Evolutionary conservation across 176 grass and related monocot genomes (phyloP), one percentile per base, ranked within the genome.

Genomic region (Musa beccarii): DNA sequence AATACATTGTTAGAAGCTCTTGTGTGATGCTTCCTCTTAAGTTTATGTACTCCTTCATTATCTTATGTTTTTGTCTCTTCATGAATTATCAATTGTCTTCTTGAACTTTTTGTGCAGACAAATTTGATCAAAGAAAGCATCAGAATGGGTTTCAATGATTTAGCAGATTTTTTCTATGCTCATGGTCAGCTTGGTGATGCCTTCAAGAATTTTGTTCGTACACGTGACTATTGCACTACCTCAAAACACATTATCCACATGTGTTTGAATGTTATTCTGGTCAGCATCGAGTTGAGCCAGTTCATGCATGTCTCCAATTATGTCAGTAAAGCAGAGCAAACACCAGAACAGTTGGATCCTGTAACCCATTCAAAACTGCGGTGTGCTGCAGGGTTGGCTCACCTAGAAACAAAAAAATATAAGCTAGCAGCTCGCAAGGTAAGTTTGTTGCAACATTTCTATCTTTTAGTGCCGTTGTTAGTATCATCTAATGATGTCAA

Each of bases 41-140:
- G 34, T 43, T 43, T 4, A 43, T 43, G 34, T 43, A 43, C 34
- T 43, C 5, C 34, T 43, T 43, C 34, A 43, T 43, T 43, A 43
- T 66, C 10, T 68, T 68, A 16, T 68, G 10, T 15, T 8, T 68
- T 1, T 7, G 3, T 68, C 34, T 49, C 13, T 29, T 29, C 0
- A 11, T 9, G 2, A 15, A 6, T 49, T 43, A 1, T 43, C 9
- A 69, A 8, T 14, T 16, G 16, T 43, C 49, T 43, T 17, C 34
- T 1, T 69, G 66, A 11, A 43, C 34, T 43, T 43, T 43, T 43
- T 43, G 34, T 89, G 75, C 87, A 96, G 93, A 92, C 93, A 5
- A 90, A 96, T 72, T 69, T 92, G 34, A 96, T 96, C 73, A 92
- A 96, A 69, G 93, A 96, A 80, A 96, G 93, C 85, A 96, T 96